Evolutionary conservation across 1,284 basidiomycete genomes (phyloP).

Genomic region (Binderoboletus segoi): DNA sequence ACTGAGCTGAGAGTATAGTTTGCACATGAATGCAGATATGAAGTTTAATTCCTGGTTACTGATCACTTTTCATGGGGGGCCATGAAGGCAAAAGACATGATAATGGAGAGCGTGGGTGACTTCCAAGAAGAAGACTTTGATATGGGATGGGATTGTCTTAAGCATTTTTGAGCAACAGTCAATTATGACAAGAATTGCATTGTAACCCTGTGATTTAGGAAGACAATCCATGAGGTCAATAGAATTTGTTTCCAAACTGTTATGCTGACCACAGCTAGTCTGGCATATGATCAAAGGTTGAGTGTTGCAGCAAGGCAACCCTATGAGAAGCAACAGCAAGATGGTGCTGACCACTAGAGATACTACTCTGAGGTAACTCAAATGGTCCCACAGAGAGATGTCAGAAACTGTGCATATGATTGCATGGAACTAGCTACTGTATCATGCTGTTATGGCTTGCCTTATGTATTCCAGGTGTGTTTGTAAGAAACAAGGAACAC

Average conservation of each 20-base stretch:
- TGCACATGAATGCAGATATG: neutral
- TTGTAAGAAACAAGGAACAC: no score
- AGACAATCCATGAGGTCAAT: neutral
- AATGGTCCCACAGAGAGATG: no score
- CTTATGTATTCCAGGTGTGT: no score
- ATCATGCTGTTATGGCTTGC: no score
- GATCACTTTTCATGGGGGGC: neutral
- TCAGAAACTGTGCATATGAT: no score
- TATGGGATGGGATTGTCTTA: neutral
- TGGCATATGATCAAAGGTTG: no score
- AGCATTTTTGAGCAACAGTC: constrained; percentile 4
- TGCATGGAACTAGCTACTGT: no score
- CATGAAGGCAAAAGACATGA: neutral
- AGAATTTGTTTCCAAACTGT: neutral
- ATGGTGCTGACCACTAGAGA: no score
- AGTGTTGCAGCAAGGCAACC: no score
- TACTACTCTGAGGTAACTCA: no score
- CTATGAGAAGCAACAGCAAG: no score
- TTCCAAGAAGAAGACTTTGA: neutral
- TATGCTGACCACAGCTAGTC: no score
- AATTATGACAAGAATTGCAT: neutral
- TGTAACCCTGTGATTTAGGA: neutral
- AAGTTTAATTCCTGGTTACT: neutral
- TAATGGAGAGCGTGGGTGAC: neutral
- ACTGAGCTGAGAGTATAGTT: neutral